phyloP scores from a whole-genome alignment of 305 asterid species.

The Fraxinus xanthoxyloides region DNA sequence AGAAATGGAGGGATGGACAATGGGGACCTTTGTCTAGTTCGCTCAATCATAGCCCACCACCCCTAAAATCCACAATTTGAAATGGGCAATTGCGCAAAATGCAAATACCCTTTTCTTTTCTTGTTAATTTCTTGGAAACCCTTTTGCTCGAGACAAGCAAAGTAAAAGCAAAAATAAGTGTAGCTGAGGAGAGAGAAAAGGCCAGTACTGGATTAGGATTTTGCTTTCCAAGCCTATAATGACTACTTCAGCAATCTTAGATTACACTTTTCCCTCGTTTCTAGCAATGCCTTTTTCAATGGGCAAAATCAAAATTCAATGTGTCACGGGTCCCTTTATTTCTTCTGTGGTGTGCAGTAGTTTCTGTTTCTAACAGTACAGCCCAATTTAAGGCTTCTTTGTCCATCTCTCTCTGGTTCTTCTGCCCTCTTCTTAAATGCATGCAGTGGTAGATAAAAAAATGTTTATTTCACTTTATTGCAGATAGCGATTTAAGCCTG shows the following conservation, averaged over 20 bases:
- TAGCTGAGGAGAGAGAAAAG: conserved; percentile 22
- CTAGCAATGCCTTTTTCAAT: conserved; percentile 48
- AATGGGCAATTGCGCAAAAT: conserved; percentile 28
- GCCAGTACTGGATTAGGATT: conserved; percentile 35
- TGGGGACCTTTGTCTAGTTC: conserved; percentile 49
- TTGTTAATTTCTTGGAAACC: conserved; percentile 23
- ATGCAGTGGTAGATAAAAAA: conserved; percentile 15
- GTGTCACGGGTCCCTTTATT: conserved; percentile 33
- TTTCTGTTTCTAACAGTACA: conserved; percentile 24
- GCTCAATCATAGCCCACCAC: conserved; percentile 65
- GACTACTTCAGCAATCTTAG: conserved; percentile 43
- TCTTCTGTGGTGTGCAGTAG: conserved; percentile 21
- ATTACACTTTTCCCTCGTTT: conserved; percentile 53
- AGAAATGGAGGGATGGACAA: conserved; percentile 33
- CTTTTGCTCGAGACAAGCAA: conserved; percentile 33
- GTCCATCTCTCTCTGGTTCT: not conserved
- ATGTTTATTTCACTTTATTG: not conserved
- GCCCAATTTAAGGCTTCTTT: conserved; percentile 38
- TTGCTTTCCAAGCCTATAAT: conserved; percentile 57
- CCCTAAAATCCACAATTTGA: conserved; percentile 48
- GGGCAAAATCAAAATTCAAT: conserved; percentile 35
- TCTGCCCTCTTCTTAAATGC: conserved; percentile 9
- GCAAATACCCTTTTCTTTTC: conserved; percentile 26
- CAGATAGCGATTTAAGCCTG: not conserved
- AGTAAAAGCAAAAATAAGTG: conserved; percentile 29